Conservation (phyloP, 2,329 filamentous ascomycete genomes). For the Trichophyton verrucosum region DNA sequence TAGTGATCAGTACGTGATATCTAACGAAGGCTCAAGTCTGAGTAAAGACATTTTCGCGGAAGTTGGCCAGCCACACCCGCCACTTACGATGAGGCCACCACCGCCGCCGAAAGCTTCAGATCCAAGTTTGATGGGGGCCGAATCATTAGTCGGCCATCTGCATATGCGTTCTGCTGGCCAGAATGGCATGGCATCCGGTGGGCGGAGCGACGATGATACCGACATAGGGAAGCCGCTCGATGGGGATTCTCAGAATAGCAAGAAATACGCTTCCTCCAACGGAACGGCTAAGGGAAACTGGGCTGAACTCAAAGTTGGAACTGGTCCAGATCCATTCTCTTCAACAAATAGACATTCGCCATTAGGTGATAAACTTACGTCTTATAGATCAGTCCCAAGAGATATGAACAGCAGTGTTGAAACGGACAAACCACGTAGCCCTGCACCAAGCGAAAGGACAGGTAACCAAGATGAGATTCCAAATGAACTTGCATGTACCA, state of each 20-base stretch:
- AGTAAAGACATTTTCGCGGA: constrained; percentile 8
- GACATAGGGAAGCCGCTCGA: neutral
- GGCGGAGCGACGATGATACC: constrained; percentile 19
- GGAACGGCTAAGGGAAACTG: neutral
- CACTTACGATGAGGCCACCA: constrained; percentile 13
- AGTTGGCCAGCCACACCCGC: constrained; percentile 8
- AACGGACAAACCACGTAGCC: neutral
- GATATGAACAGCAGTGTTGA: neutral
- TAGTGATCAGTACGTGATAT: constrained; percentile 29
- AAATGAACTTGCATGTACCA: constrained; percentile 30
- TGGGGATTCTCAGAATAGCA: neutral
- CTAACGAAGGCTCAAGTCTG: constrained; percentile 13
- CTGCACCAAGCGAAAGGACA: neutral
- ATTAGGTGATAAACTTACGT: neutral
- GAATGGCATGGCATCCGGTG: constrained; percentile 20
- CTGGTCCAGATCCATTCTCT: neutral
- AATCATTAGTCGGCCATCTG: constrained; percentile 36
- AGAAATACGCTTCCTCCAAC: neutral
- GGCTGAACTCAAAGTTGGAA: too few species aligned
- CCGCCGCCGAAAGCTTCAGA: constrained; percentile 26
- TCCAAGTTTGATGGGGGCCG: constrained; percentile 37
- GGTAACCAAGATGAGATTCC: neutral
- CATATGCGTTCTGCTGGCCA: constrained; percentile 35
- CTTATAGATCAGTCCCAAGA: neutral
- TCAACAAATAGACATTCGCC: neutral